Conservation (phyloP, 2,329 filamentous ascomycete genomes). For the Macrophomina phaseolina region DNA sequence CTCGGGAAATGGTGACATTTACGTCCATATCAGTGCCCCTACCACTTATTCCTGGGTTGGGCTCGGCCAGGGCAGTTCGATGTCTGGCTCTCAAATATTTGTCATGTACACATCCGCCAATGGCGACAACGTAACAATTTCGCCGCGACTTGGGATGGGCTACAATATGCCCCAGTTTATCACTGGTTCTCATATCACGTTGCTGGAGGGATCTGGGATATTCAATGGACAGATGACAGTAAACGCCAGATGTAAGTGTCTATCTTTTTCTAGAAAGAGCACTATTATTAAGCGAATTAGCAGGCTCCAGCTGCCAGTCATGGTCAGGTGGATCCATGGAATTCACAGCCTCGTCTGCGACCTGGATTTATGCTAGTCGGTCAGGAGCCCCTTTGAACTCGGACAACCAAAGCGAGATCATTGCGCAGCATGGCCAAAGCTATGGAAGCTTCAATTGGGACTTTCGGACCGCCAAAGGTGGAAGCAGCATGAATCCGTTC, state of each 20-base stretch:
- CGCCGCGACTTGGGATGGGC: constrained; percentile 55
- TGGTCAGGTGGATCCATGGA: constrained; percentile 60
- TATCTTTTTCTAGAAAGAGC: not conserved
- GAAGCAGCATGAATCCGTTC: constrained; percentile 53
- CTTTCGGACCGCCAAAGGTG: constrained; percentile 57
- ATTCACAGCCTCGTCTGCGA: constrained; percentile 49
- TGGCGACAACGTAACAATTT: constrained; percentile 58
- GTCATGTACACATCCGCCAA: constrained; percentile 59
- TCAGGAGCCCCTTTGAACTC: constrained; percentile 54
- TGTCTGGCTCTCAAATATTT: constrained; percentile 64
- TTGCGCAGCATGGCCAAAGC: constrained; percentile 52
- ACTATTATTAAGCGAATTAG: not conserved
- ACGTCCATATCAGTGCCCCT: constrained; percentile 62
- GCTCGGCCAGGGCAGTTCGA: constrained; percentile 60
- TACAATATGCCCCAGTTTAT: constrained; percentile 48
- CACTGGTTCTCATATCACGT: not conserved
- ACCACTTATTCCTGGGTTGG: constrained; percentile 60
- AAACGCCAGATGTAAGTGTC: not conserved
- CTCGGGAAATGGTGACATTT: constrained; percentile 60
- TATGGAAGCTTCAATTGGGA: constrained; percentile 52
- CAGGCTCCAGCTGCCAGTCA: constrained; percentile 58
- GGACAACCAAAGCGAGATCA: constrained; percentile 49
- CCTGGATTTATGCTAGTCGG: constrained; percentile 59
- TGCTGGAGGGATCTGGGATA: not conserved
- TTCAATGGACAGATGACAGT: not conserved